Conservation (phyloP, 257 asterid genomes). For the Craterostigma plantagineum region DNA sequence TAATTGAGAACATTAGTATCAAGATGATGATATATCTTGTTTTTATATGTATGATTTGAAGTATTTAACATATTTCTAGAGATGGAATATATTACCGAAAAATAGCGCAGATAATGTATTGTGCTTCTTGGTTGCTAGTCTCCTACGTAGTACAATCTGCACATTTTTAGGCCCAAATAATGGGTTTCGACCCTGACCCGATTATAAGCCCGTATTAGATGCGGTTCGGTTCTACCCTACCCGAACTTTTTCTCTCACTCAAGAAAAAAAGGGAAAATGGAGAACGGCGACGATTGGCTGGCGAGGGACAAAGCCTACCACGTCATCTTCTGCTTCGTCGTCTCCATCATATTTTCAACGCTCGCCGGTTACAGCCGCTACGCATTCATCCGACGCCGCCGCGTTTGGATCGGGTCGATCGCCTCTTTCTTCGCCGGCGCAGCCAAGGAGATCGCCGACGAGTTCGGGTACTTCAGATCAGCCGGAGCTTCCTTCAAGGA, state of each 20-base stretch:
- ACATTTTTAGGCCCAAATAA: no score
- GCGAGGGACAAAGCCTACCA: conserved; percentile 59
- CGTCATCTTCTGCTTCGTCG: conserved; percentile 53
- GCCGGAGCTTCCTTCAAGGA: conserved; percentile 79
- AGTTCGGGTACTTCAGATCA: conserved; percentile 54
- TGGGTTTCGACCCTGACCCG: no score
- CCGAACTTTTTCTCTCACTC: no score
- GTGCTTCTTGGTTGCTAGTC: no score
- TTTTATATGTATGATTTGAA: no score
- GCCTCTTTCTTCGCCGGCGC: conserved; percentile 47
- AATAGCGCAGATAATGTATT: no score
- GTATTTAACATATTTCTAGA: no score
- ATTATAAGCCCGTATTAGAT: no score
- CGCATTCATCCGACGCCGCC: conserved; percentile 41
- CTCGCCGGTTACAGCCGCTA: conserved; percentile 28
- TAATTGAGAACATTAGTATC: not conserved
- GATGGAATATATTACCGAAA: no score
- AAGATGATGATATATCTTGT: no score
- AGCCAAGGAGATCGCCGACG: conserved; percentile 74
- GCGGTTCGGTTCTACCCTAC: no score
- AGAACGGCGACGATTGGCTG: conserved; percentile 62
- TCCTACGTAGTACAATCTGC: no score
- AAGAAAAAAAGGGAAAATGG: conserved; percentile 26
- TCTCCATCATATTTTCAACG: conserved; percentile 27
- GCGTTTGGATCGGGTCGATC: conserved; percentile 57